Percentiles rank a stretch among this genome's conserved stretches.
These are phyloP conservation scores for Macaranga tanarius DNA, from an alignment of 441 rosid genomes.

Conservation along the genomic window DNA sequence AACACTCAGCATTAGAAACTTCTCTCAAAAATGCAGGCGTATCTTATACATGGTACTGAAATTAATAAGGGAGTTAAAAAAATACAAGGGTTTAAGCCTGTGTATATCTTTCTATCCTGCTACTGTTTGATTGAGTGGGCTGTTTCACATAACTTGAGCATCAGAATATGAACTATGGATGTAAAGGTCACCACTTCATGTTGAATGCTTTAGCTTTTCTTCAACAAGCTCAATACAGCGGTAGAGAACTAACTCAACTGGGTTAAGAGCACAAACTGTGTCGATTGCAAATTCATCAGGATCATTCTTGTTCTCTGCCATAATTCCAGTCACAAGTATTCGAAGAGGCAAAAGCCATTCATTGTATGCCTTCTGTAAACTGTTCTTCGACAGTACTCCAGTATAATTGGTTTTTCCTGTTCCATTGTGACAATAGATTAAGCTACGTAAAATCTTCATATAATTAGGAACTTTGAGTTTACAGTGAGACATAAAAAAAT, in stretches of 20 bases:
- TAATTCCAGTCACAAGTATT: conserved; percentile 47
- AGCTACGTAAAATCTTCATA: neutral
- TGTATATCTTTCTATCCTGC: no score
- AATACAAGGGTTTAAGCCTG: no score
- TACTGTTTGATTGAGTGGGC: no score
- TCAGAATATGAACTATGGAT: neutral
- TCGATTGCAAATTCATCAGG: conserved; percentile 36
- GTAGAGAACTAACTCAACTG: conserved; percentile 64
- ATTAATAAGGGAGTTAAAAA: no score
- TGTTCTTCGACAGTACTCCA: conserved; percentile 50
- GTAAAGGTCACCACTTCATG: neutral
- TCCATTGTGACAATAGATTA: conserved; percentile 10
- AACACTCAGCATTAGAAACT: no score
- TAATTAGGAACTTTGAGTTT: neutral
- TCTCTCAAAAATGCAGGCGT: no score
- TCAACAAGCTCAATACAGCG: conserved; percentile 93
- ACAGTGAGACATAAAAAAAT: neutral
- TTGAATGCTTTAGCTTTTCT: conserved; percentile 44
- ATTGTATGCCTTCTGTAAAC: conserved; percentile 53
- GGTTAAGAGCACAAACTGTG: conserved; percentile 50
- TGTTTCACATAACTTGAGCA: neutral
- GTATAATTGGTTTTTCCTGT: conserved; percentile 55
- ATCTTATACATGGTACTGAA: no score
- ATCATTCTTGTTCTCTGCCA: conserved; percentile 48
- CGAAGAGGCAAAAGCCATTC: conserved; percentile 92